Conservation (phyloP, 208 protist species). For the Leishmania guyanensis region DNA sequence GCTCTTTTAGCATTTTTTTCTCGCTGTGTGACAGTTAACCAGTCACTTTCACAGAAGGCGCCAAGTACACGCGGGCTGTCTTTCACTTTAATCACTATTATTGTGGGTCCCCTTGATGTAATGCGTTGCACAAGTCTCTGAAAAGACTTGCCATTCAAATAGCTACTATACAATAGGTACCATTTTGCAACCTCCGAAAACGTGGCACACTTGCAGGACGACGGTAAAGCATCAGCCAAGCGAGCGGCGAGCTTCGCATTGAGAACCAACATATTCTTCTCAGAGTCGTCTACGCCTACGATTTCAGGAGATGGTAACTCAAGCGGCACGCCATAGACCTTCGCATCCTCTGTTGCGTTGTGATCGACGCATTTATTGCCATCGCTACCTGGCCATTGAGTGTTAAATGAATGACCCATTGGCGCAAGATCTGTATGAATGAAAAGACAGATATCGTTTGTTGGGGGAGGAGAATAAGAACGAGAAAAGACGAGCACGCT, state of each 20-base stretch:
- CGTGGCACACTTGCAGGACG: conserved; percentile 27
- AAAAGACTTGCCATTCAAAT: conserved; percentile 71
- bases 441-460: background rate
- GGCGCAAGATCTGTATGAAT: background rate
- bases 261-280: conserved; percentile 17
- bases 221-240: conserved; percentile 36
- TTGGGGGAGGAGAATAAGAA: background rate
- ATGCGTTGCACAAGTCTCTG: conserved; percentile 52
- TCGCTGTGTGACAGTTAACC: conserved; percentile 51
- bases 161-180: conserved; percentile 66
- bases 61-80: conserved; percentile 47
- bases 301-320: conserved; percentile 3
- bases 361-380: background rate
- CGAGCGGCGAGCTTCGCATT: conserved; percentile 20
- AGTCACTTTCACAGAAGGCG: conserved; percentile 60
- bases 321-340: background rate
- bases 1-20: conserved; percentile 54
- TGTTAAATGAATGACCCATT: background rate
- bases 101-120: conserved; percentile 41
- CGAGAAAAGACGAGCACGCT: background rate
- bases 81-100: conserved; percentile 52
- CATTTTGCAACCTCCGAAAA: conserved; percentile 30
- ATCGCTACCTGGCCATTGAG: background rate
- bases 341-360: background rate
- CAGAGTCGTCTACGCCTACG: conserved; percentile 4